A percentile compares a stretch with the other conserved stretches of the same genome.
phyloP scores from a whole-genome alignment of 805 yeast genomes.

The Schwanniomyces pseudopolymorphus region DNA sequence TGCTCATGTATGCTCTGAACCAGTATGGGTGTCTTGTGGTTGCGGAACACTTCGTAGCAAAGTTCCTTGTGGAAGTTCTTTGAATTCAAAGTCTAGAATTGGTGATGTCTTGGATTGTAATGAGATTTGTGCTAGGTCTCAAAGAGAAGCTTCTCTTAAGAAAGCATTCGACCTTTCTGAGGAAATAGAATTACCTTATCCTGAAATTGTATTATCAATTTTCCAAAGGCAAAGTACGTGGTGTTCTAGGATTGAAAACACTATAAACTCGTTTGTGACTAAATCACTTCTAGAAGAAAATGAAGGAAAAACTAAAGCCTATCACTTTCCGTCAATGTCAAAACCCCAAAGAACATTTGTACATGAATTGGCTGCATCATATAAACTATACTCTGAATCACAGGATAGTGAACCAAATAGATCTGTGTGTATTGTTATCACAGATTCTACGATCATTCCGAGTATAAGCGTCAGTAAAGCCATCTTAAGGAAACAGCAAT shows the following conservation, averaged over 20 bases:
- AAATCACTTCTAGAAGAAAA: conserved; percentile 24
- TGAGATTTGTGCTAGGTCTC: conserved; percentile 60
- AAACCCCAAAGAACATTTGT: conserved; percentile 67
- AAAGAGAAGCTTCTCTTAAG: conserved; percentile 61
- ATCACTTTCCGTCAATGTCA: conserved; percentile 75
- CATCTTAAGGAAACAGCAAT: conserved; percentile 22
- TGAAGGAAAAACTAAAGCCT: conserved; percentile 27
- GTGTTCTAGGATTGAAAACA: conserved; percentile 64
- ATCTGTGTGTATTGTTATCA: conserved; percentile 59
- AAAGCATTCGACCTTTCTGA: conserved; percentile 52
- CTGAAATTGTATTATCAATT: conserved; percentile 45
- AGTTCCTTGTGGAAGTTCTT: conserved; percentile 59
- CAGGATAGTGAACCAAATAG: conserved; percentile 83
- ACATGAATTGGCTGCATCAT: conserved; percentile 64
- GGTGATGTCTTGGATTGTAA: conserved; percentile 58
- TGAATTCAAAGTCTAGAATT: conserved; percentile 26
- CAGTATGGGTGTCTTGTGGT: conserved; percentile 52
- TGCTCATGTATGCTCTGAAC: conserved; percentile 48
- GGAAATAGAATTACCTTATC: conserved; percentile 32
- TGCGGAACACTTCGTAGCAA: conserved; percentile 58
- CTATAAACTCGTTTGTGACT: conserved; percentile 49
- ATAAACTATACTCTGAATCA: conserved; percentile 61
- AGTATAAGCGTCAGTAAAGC: conserved; percentile 47
- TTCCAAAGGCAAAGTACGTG: conserved; percentile 60
- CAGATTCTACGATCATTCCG: conserved; percentile 40